These are phyloP conservation scores for Pyricularia grisea DNA, from an alignment of 2,329 filamentous ascomycete species.

Conservation along the genomic window DNA sequence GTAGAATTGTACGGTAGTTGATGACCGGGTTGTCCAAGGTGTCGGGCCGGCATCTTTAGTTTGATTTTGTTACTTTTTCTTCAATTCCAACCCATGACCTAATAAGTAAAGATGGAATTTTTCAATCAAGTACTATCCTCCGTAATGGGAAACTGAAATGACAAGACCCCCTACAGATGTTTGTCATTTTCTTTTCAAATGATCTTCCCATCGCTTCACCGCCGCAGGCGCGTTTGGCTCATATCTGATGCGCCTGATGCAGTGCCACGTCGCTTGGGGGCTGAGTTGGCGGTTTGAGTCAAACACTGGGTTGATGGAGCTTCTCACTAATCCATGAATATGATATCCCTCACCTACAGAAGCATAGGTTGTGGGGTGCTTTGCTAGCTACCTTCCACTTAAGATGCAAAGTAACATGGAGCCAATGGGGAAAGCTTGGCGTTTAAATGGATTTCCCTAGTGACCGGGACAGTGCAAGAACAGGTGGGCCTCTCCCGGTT, in stretches of 20 bases:
- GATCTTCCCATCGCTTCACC: not conserved
- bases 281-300: not conserved
- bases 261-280: not conserved
- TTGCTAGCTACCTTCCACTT: not conserved
- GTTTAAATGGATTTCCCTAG: not conserved
- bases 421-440: not conserved
- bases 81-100: not conserved
- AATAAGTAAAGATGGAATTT: not conserved
- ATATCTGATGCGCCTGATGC: not conserved
- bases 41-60: not conserved
- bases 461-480: not conserved
- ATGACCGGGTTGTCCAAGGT: not conserved
- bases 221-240: not conserved
- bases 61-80: not conserved
- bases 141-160: not conserved
- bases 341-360: not conserved
- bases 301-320: not conserved
- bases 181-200: not conserved
- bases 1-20: not conserved
- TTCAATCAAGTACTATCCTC: not conserved
- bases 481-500: not conserved
- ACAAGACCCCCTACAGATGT: not conserved
- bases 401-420: not conserved
- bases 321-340: not conserved
- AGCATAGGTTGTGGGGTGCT: not conserved